Evolutionary conservation across 2,329 filamentous ascomycete genomes (phyloP).

Genomic region (Alternaria gaisen): DNA sequence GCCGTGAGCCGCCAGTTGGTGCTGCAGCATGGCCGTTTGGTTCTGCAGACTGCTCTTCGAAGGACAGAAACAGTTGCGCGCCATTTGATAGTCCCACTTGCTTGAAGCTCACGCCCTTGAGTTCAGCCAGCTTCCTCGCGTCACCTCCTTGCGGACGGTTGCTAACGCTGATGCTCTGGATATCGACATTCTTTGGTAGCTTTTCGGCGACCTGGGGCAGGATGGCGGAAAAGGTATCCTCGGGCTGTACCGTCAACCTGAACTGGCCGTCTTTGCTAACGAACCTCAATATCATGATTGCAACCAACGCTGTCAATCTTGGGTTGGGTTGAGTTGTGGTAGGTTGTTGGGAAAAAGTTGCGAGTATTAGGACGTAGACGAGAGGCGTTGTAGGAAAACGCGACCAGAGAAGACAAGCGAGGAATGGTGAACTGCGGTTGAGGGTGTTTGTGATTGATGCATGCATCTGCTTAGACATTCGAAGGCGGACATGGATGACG

Average conservation of each 20-base stretch:
- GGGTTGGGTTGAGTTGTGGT: background rate
- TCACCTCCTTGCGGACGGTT: constrained; percentile 69
- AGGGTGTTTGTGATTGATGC: constrained; percentile 21
- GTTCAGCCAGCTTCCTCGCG: constrained; percentile 60
- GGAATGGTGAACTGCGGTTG: constrained; percentile 19
- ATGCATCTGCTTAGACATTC: background rate
- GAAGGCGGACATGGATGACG: constrained; percentile 12
- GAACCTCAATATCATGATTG: constrained; percentile 72
- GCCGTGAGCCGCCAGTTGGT: constrained; percentile 63
- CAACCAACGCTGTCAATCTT: constrained; percentile 6
- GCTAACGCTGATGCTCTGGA: constrained; percentile 65
- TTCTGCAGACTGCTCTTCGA: constrained; percentile 66
- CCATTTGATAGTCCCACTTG: constrained; percentile 75
- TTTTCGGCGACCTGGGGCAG: constrained; percentile 65
- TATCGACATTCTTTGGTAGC: constrained; percentile 64
- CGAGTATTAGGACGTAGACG: background rate
- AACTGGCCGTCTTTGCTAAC: constrained; percentile 74
- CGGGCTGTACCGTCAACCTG: constrained; percentile 79
- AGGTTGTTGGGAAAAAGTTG: background rate
- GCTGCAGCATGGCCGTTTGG: constrained; percentile 60
- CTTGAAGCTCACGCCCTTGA: constrained; percentile 65
- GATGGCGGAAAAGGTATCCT: constrained; percentile 73
- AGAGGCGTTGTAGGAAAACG: constrained; percentile 6
- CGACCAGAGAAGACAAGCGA: background rate
- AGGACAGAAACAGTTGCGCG: constrained; percentile 88